phyloP scores from a whole-genome alignment of 805 yeast genomes.

The Candida manassasensis region DNA sequence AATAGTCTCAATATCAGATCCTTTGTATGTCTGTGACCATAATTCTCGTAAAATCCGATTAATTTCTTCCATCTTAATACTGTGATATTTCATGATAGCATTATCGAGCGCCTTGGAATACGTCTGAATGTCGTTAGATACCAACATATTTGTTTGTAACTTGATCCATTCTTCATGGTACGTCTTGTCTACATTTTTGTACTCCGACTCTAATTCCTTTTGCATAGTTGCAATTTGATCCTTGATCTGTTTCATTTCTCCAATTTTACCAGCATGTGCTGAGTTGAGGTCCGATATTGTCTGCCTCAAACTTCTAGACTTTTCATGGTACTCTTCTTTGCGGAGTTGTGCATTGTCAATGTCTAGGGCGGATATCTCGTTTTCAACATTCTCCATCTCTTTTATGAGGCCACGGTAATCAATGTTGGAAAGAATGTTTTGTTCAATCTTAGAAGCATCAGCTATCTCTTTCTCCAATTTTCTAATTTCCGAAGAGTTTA shows the following conservation, averaged over 20 bases:
- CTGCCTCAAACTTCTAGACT: constrained; percentile 47
- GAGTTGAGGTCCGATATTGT: constrained; percentile 54
- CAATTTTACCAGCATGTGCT: constrained; percentile 67
- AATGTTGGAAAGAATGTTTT: constrained; percentile 60
- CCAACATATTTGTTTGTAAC: constrained; percentile 68
- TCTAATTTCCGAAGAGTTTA: constrained; percentile 20
- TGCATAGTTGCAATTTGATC: constrained; percentile 58
- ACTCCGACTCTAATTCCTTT: constrained; percentile 66
- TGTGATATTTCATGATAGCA: constrained; percentile 91
- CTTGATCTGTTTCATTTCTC: constrained; percentile 80
- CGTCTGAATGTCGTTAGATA: constrained; percentile 74
- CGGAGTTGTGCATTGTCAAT: constrained; percentile 54
- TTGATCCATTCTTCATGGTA: constrained; percentile 71
- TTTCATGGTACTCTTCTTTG: constrained; percentile 56
- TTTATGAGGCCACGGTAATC: constrained; percentile 46
- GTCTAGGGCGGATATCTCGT: constrained; percentile 43
- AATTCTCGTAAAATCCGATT: constrained; percentile 82
- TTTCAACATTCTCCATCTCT: constrained; percentile 34
- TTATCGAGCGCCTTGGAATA: constrained; percentile 83
- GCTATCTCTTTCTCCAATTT: constrained; percentile 38
- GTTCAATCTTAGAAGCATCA: constrained; percentile 59
- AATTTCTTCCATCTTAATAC: constrained; percentile 87
- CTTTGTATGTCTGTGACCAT: constrained; percentile 92
- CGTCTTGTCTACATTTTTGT: constrained; percentile 54
- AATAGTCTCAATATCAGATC: constrained; percentile 91